Evolutionary conservation across 768 basidiomycete species (phyloP).

Genomic region (Agrocybe chaxingu): DNA sequence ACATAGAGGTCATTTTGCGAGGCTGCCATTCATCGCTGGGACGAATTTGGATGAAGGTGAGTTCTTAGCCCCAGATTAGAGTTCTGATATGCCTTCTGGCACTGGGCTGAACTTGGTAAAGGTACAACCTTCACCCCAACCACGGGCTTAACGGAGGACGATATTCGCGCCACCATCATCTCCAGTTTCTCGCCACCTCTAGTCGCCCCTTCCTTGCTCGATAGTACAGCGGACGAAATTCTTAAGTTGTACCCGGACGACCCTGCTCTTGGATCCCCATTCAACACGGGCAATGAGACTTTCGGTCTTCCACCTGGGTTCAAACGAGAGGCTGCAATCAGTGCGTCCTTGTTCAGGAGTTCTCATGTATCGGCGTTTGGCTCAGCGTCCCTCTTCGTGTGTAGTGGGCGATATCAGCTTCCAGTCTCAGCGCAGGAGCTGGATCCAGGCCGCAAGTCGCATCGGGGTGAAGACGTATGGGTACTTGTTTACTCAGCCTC

Average conservation of each 20-base stretch:
- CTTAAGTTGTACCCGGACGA: conserved; percentile 35
- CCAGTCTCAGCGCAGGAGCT: conserved; percentile 32
- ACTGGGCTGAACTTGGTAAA: conserved; percentile 5
- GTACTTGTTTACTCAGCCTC: conserved; percentile 41
- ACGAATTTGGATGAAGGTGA: conserved; percentile 40
- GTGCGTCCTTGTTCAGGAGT: conserved; percentile 10
- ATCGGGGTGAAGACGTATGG: conserved; percentile 35
- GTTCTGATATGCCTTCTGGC: not conserved
- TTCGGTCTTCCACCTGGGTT: conserved; percentile 30
- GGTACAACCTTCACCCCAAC: conserved; percentile 30
- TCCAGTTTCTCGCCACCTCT: conserved; percentile 21
- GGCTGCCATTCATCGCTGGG: conserved; percentile 38
- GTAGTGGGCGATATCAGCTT: conserved; percentile 22
- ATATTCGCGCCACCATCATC: conserved; percentile 22
- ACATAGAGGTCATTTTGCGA: conserved; percentile 7
- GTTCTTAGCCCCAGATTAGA: not conserved
- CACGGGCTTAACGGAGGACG: conserved; percentile 15
- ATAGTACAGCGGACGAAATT: conserved; percentile 17
- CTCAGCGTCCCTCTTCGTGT: not conserved
- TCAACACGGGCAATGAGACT: conserved; percentile 36
- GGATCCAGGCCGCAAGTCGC: conserved; percentile 36
- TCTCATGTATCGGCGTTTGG: not conserved
- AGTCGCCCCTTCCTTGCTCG: conserved; percentile 10
- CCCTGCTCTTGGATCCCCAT: conserved; percentile 39
- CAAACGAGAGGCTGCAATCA: conserved; percentile 24